phyloP scores from a whole-genome alignment of 495 filamentous ascomycete species.

The Podospora sp. region DNA sequence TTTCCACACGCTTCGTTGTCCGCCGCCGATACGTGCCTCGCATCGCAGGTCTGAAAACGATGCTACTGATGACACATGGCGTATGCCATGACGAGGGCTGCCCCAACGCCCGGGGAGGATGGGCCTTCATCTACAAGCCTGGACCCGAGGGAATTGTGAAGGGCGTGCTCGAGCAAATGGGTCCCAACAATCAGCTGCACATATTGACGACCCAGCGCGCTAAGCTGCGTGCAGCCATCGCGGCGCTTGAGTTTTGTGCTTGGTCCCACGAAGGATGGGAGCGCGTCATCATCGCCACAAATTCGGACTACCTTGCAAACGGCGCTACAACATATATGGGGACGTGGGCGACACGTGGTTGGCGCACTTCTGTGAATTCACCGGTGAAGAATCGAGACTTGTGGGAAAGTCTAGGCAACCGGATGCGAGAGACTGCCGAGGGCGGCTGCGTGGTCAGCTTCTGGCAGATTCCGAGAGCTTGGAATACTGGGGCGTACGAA shows the following conservation, averaged over 20 bases:
- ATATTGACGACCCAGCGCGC: conserved; percentile 42
- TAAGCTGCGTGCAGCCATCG: conserved; percentile 44
- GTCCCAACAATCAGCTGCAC: conserved; percentile 26
- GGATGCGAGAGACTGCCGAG: conserved; percentile 14
- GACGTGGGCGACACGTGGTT: conserved; percentile 44
- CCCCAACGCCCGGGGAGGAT: conserved; percentile 15
- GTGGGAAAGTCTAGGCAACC: conserved; percentile 38
- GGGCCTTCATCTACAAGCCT: conserved; percentile 23
- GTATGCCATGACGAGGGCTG: conserved; percentile 23
- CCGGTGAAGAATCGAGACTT: conserved; percentile 41
- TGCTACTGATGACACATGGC: conserved; percentile 14
- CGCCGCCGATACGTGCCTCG: conserved; percentile 10
- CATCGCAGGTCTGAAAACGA: conserved; percentile 9
- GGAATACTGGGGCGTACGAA: conserved; percentile 11
- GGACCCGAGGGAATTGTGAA: neutral
- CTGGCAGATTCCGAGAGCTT: conserved; percentile 17
- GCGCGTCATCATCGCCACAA: conserved; percentile 46
- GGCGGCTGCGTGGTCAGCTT: conserved; percentile 20
- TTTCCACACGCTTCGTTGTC: neutral
- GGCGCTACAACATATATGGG: conserved; percentile 43
- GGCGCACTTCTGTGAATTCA: conserved; percentile 24
- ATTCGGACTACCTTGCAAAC: conserved; percentile 47
- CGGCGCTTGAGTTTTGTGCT: conserved; percentile 35
- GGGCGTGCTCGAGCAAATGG: conserved; percentile 27
- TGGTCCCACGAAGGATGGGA: conserved; percentile 43